Evolutionary conservation across 2,329 filamentous ascomycete genomes (phyloP).

Genomic region (Emergomyces pasteurianus): DNA sequence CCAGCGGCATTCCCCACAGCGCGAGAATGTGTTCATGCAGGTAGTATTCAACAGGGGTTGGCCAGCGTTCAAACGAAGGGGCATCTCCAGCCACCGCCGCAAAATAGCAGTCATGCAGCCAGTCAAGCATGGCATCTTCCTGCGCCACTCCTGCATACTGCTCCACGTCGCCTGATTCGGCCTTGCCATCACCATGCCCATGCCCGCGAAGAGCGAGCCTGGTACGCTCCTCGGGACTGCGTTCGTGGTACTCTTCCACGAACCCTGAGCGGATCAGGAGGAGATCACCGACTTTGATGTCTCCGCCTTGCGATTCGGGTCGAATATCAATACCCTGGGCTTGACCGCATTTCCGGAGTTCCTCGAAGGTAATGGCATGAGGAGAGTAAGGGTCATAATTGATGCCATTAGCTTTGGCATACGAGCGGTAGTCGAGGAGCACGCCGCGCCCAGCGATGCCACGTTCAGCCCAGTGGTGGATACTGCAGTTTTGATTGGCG

Average conservation of each 20-base stretch:
- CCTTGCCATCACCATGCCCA: background rate
- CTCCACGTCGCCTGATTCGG: conserved; percentile 24
- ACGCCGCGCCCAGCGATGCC: conserved; percentile 33
- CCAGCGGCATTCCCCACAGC: conserved; percentile 34
- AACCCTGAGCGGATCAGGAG: conserved; percentile 54
- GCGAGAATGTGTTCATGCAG: conserved; percentile 32
- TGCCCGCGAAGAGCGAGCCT: conserved; percentile 20
- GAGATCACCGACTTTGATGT: conserved; percentile 51
- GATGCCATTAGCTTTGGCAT: conserved; percentile 40
- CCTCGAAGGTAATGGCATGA: conserved; percentile 42
- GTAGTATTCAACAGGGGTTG: conserved; percentile 30
- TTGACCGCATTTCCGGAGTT: conserved; percentile 47
- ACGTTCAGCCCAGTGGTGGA: conserved; percentile 31
- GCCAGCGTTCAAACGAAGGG: conserved; percentile 52
- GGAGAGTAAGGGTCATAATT: conserved; percentile 41
- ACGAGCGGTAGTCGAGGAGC: conserved; percentile 33
- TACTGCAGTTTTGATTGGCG: conserved; percentile 29
- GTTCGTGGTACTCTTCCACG: conserved; percentile 45
- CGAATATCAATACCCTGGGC: conserved; percentile 52
- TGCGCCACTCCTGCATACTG: conserved; percentile 41
- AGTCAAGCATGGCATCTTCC: conserved; percentile 46
- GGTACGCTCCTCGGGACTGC: conserved; percentile 23
- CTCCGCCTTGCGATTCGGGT: conserved; percentile 41
- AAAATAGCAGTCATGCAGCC: conserved; percentile 60
- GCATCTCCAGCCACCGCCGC: conserved; percentile 53